Percentiles rank a stretch among this genome's conserved stretches.
These are phyloP conservation scores for Coriolopsis trogii DNA, from an alignment of 1,284 basidiomycete genomes.

Conservation along the genomic window DNA sequence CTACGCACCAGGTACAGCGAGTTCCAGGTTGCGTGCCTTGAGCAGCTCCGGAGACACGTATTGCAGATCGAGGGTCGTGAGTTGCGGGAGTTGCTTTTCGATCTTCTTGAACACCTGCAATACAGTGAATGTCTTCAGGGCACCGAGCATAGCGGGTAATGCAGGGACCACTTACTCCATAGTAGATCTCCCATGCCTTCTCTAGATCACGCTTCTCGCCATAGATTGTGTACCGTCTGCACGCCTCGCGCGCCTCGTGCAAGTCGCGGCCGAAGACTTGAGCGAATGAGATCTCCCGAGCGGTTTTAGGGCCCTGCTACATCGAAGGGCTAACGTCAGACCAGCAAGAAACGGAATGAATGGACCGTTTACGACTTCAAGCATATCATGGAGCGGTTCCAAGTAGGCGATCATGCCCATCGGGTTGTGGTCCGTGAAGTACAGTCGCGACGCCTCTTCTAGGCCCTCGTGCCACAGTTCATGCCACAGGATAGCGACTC, in stretches of 20 bases:
- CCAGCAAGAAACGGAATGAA: not conserved
- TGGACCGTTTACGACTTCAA: constrained; percentile 73
- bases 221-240: constrained; percentile 84
- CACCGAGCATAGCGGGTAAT: not conserved
- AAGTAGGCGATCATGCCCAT: constrained; percentile 97
- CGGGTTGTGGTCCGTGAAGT: constrained; percentile 99
- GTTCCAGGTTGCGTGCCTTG: constrained; percentile 87
- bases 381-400: constrained; percentile 92
- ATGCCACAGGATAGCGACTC: constrained; percentile 98
- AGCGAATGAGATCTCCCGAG: constrained; percentile 93
- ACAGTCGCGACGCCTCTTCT: constrained; percentile 96
- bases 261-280: constrained; percentile 96
- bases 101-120: constrained; percentile 92
- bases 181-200: constrained; percentile 99
- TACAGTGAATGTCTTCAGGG: not conserved
- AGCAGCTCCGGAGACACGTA: constrained; percentile 95
- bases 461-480: constrained; percentile 99
- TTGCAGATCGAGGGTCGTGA: constrained; percentile 94
- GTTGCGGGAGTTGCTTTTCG: constrained; percentile 89
- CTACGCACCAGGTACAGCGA: constrained; percentile 87
- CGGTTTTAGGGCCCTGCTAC: constrained; percentile 93
- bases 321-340: not conserved
- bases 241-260: constrained; percentile 92
- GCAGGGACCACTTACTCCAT: constrained; percentile 55
- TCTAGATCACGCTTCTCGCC: constrained; percentile 92